Evolutionary conservation across 192 early-diverging fungal genomes (phyloP).

Genomic region (Chytriomyces sp.): DNA sequence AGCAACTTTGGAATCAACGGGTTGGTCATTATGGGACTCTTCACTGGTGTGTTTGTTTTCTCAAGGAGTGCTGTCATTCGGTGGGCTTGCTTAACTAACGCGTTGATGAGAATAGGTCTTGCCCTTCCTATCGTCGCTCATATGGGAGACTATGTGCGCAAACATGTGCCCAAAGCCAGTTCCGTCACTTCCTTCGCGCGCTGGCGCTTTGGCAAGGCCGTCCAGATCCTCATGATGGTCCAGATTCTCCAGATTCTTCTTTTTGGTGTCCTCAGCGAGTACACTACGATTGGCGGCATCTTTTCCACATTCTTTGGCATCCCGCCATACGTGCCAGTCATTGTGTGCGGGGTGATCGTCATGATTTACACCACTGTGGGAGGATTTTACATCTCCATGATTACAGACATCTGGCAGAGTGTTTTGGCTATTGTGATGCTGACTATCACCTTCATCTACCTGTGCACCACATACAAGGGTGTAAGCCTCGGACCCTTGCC

Average conservation of each 20-base stretch:
- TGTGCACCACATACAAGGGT: slow-evolving; percentile 40
- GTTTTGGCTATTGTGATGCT: slow-evolving; percentile 35
- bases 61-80: not conserved
- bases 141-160: slow-evolving; percentile 37
- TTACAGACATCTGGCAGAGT: slow-evolving; percentile 48
- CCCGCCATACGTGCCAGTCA: slow-evolving; percentile 33
- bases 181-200: slow-evolving; percentile 43
- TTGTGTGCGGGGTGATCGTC: slow-evolving; percentile 44
- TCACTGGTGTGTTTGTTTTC: slow-evolving; percentile 6
- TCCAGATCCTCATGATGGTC: slow-evolving; percentile 32
- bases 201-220: slow-evolving; percentile 35
- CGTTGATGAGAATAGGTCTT: slow-evolving; percentile 28
- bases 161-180: slow-evolving; percentile 29
- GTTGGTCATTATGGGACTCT: not conserved
- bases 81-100: not conserved
- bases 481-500: slow-evolving; percentile 19
- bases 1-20: slow-evolving; percentile 8
- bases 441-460: slow-evolving; percentile 38
- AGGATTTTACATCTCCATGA: slow-evolving; percentile 47
- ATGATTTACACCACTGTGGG: slow-evolving; percentile 47
- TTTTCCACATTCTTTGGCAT: slow-evolving; percentile 34
- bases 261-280: slow-evolving; percentile 40
- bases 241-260: not conserved
- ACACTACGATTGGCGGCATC: slow-evolving; percentile 43
- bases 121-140: slow-evolving; percentile 42